A percentile compares a stretch with the other conserved stretches of the same genome.
Conservation (phyloP, 2,329 filamentous ascomycete species). For the Venturia effusa region DNA sequence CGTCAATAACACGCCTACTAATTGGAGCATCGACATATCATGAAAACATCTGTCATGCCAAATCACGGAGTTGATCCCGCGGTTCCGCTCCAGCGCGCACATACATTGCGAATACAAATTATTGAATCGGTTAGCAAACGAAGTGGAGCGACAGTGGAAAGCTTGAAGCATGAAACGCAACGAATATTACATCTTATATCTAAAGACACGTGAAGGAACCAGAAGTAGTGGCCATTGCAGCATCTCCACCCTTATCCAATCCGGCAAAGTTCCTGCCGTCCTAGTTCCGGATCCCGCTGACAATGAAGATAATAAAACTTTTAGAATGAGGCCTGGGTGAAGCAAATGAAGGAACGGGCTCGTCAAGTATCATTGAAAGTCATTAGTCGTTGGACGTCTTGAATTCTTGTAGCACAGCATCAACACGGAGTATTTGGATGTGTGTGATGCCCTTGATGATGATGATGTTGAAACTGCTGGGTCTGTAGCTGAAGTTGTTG, state of each 20-base stretch:
- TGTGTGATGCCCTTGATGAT: not conserved
- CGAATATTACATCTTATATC: too few species aligned
- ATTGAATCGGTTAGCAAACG: too few species aligned
- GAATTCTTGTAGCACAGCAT: not conserved
- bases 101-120: too few species aligned
- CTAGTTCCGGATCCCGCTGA: not conserved
- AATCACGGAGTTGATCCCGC: too few species aligned
- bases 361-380: not conserved
- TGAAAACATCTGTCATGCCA: too few species aligned
- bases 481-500: not conserved
- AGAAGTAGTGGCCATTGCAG: not conserved
- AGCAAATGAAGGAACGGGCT: not conserved
- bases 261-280: not conserved
- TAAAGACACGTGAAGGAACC: too few species aligned
- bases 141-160: too few species aligned
- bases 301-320: not conserved
- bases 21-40: too few species aligned
- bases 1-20: too few species aligned
- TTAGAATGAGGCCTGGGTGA: not conserved
- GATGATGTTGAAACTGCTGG: not conserved
- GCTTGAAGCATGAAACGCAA: too few species aligned
- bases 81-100: too few species aligned
- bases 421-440: not conserved
- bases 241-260: not conserved
- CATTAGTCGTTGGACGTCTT: not conserved